Evolutionary conservation across 352 stramenopile genomes (phyloP).

Genomic region (Phytophthora rubi): DNA sequence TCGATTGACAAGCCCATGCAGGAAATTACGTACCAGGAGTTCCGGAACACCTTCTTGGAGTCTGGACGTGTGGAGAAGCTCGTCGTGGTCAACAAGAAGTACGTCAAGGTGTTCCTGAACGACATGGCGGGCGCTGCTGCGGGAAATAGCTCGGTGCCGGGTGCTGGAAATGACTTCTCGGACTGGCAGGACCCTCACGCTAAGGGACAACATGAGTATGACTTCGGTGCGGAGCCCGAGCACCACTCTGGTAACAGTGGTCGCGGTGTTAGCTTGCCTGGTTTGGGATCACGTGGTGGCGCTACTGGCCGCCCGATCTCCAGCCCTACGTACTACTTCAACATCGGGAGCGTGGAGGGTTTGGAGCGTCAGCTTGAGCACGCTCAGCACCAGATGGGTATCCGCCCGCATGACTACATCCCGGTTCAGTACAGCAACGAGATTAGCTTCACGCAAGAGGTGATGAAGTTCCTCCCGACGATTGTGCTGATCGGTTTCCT

Average conservation of each 20-base stretch:
- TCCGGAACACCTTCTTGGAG: constrained; percentile 87
- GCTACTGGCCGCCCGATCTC: constrained; percentile 36
- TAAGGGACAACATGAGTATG: constrained; percentile 40
- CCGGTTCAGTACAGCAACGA: constrained; percentile 97
- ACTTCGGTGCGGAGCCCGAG: constrained; percentile 30
- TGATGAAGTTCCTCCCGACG: constrained; percentile 96
- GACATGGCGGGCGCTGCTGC: constrained; percentile 38
- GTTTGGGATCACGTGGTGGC: constrained; percentile 26
- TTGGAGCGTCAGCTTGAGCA: constrained; percentile 98
- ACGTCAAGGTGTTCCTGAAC: constrained; percentile 88
- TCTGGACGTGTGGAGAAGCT: constrained; percentile 89
- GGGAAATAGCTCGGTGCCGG: constrained; percentile 15
- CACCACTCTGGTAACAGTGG: constrained; percentile 13
- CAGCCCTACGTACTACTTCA: constrained; percentile 93
- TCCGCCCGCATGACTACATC: constrained; percentile 94
- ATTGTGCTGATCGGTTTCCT: constrained; percentile 94
- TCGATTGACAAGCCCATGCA: constrained; percentile 85
- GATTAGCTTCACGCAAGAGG: constrained; percentile 93
- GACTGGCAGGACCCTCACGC: constrained; percentile 64
- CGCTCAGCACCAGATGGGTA: constrained; percentile 96
- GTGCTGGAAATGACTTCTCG: constrained; percentile 32
- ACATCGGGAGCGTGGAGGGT: constrained; percentile 97
- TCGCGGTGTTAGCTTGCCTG: constrained; percentile 29
- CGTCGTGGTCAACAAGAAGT: constrained; percentile 93
- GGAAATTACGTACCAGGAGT: constrained; percentile 93